Evolutionary conservation across 192 early-diverging fungal species (phyloP), one percentile per base, ranked within the genome.

Genomic region (Phycomyces blakesleeanus): DNA sequence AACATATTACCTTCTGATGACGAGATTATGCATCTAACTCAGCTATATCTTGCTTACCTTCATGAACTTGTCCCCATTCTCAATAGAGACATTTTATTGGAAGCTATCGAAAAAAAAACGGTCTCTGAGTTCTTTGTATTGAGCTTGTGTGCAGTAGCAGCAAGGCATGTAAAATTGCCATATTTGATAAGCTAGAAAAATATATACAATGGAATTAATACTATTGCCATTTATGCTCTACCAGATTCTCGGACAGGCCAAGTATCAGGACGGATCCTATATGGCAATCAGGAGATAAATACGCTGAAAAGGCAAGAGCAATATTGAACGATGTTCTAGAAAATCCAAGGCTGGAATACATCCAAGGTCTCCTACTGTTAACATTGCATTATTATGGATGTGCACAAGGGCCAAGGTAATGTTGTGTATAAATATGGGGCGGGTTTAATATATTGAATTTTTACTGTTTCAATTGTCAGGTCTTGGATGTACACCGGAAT

Each of bases 281-380:
- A n/a, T 83, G 80, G 59, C 29, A 71, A 9, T 61, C 83, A 22
- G 83, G 83, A 7, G 81, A 85, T 44, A 72, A 70, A 18, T 85
- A 75, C 69, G 81, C 83, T 2, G 67, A 66, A 26, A 81, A 69
- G 22, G 76, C 80, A 16, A 69, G 69, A 2, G 61, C 58, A n/a
- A 53, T 73, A n/a, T 20, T 85, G 10, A 62, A 73, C 20, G 63
- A 69, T 4, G 67, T 70, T 1, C 71, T 83, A 25, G 83, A 85
- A 38, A 49, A 62, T 16, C 81, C 83, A 7, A 72, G 61, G n/a
- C 57, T 83, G 6, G 67, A 74, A 6, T 70, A 73, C 57, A 72
- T 81, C 5, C 83, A 85, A 52, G 79, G 77, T 15, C 25, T 85
- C 0, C 11, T 78, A 5, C 68, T 79, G 10, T 29, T 85, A 21